Base-by-base conservation (phyloP, 305 asterid genomes). In the Fraxinus angustifolia region DNA sequence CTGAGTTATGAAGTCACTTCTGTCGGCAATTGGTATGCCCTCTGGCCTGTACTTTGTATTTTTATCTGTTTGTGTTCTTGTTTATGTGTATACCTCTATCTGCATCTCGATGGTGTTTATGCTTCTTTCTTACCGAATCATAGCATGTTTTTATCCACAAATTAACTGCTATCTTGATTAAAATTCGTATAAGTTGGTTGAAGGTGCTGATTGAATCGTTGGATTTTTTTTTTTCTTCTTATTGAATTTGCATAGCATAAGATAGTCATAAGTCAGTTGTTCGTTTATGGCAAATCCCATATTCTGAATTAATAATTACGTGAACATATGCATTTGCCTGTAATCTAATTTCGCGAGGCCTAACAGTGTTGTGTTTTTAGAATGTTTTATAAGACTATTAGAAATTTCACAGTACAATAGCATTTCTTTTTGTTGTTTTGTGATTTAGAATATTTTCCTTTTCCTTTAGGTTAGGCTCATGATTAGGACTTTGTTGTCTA, bases 21-120 rank as follows among this genome's bases (percentile, higher is more conserved):
- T n/a, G 71, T 28, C 45, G 30, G 16, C 30, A 84, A 58, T 58
- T 19, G 89, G 90, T 87, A 31, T 77, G 79, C 33, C 17, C 65
- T 83, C 79, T 73, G 2, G 1, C 30, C 23, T 34, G 3, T 73
- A 26, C 33, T 70, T 77, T 2, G 1, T 42, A 72, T 35, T 21
- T 14, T 40, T 73, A 8, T 76, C 38, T 53, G 26, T 73, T 11
- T 11, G 36, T 79, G 17, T 42, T 78, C 72, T n/a, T 38, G 31
- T 72, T 8, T 82, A 31, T n/a, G 42, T 6, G 28, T 6, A 34
- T 76, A 4, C 21, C 23, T 7, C 16, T 68, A 8, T 77, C 8
- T 71, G 28, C 11, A n/a, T 23, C 26, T 19, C 4, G 30, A 19
- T 58, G 45, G 48, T 4, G 19, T 8, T 16, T 11, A 53, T 67